A percentile compares a stretch with the other conserved stretches of the same genome.
These are phyloP conservation scores for Echinochloa phyllopogon DNA, from an alignment of 176 grass and related monocot species.

Conservation along the genomic window DNA sequence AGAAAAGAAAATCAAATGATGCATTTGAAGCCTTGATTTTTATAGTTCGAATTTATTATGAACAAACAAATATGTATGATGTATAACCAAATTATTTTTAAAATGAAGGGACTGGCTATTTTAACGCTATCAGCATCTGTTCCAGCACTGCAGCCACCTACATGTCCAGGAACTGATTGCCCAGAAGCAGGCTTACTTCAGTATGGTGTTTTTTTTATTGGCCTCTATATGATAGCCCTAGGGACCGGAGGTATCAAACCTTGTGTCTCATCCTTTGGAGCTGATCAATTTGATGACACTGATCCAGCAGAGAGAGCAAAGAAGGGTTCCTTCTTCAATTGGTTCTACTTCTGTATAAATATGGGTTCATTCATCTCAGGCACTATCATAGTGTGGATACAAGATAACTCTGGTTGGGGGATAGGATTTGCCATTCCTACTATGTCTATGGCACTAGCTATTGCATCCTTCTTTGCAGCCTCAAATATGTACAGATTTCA, in stretches of 20 bases:
- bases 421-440: constrained; percentile 86
- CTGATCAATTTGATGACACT: constrained; percentile 94
- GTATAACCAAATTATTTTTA: neutral
- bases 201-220: constrained; percentile 63
- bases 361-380: constrained; percentile 65
- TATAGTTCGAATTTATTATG: neutral
- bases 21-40: constrained; percentile 24
- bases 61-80: neutral
- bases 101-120: constrained; percentile 71
- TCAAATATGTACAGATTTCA: constrained; percentile 80
- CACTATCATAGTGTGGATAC: constrained; percentile 83
- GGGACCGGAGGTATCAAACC: constrained; percentile 95
- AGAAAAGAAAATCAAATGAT: neutral
- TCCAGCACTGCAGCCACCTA: constrained; percentile 60
- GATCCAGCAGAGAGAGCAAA: constrained; percentile 71
- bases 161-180: constrained; percentile 51
- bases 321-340: constrained; percentile 93
- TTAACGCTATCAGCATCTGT: constrained; percentile 79
- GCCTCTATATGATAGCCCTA: constrained; percentile 90
- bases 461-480: constrained; percentile 76
- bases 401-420: constrained; percentile 89
- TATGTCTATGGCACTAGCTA: constrained; percentile 82
- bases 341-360: constrained; percentile 96
- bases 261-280: constrained; percentile 86
- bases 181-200: constrained; percentile 66